phyloP scores from a whole-genome alignment of 2,329 filamentous ascomycete genomes.

The Pseudogymnoascus sp. region DNA sequence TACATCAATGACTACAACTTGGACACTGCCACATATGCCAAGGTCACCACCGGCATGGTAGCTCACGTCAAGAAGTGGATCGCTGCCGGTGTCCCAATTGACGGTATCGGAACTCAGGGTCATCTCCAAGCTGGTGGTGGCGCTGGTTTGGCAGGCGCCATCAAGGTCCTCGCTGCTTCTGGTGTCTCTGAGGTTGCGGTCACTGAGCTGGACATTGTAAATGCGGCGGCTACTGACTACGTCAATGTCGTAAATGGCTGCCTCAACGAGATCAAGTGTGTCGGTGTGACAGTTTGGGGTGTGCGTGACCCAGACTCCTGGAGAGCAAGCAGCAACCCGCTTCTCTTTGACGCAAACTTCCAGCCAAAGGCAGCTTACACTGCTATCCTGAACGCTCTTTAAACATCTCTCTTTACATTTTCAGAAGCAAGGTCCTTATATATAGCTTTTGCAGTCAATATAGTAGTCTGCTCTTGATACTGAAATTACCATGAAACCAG shows the following conservation, averaged over 20 bases:
- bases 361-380: conserved; percentile 44
- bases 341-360: conserved; percentile 45
- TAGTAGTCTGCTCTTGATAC: background rate
- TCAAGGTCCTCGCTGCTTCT: conserved; percentile 32
- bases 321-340: conserved; percentile 39
- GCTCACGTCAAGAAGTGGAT: conserved; percentile 42
- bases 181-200: conserved; percentile 48
- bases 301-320: conserved; percentile 38
- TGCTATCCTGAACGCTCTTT: conserved; percentile 26
- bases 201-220: conserved; percentile 51
- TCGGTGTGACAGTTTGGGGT: conserved; percentile 23
- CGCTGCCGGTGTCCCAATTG: conserved; percentile 47
- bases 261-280: conserved; percentile 12
- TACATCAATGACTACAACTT: conserved; percentile 68
- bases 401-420: background rate
- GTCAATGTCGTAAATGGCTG: conserved; percentile 21
- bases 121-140: conserved; percentile 15
- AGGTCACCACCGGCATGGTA: conserved; percentile 41
- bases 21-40: conserved; percentile 47
- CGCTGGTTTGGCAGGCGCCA: conserved; percentile 13
- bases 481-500: background rate
- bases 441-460: background rate
- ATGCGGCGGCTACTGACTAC: conserved; percentile 33
- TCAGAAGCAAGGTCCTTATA: background rate
- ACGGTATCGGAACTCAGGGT: conserved; percentile 44